Evolutionary conservation across 2,329 filamentous ascomycete genomes (phyloP).

Genomic region (Amauroascus niger): DNA sequence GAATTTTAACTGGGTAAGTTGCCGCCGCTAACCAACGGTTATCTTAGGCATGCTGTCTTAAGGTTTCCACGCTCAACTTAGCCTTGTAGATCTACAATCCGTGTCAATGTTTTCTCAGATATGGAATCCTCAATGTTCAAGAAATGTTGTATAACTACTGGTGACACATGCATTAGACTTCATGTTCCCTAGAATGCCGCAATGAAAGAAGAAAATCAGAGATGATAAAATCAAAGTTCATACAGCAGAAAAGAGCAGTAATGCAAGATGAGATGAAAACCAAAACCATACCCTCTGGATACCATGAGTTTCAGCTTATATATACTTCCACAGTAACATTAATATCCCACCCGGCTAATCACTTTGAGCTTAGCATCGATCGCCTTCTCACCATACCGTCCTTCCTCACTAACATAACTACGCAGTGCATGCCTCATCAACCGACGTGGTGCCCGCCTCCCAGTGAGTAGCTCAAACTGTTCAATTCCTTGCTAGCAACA

Average conservation of each 20-base stretch:
- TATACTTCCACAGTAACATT: neutral
- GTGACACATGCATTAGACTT: too few relatives aligned
- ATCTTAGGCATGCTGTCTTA: neutral
- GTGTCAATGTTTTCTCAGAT: too few relatives aligned
- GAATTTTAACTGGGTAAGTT: neutral
- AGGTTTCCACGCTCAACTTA: neutral
- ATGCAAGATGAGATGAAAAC: neutral
- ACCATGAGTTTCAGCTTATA: neutral
- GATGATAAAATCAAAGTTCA: neutral
- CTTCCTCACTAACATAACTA: constrained; percentile 30
- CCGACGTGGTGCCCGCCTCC: constrained; percentile 31
- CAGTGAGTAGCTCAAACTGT: constrained; percentile 34
- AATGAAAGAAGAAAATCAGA: neutral
- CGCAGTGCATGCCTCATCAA: constrained; percentile 31
- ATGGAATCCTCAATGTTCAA: too few relatives aligned
- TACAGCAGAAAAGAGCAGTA: neutral
- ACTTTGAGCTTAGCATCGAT: neutral
- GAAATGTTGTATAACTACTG: too few relatives aligned
- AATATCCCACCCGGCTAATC: neutral
- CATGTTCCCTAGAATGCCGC: neutral
- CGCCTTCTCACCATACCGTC: constrained; percentile 17
- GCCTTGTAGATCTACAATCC: too few relatives aligned
- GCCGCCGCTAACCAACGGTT: constrained; percentile 6
- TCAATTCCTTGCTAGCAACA: constrained; percentile 34
- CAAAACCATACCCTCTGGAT: neutral